Conservation (phyloP, 2,329 filamentous ascomycete species). For the Magnaporthiopsis rhizophila region DNA sequence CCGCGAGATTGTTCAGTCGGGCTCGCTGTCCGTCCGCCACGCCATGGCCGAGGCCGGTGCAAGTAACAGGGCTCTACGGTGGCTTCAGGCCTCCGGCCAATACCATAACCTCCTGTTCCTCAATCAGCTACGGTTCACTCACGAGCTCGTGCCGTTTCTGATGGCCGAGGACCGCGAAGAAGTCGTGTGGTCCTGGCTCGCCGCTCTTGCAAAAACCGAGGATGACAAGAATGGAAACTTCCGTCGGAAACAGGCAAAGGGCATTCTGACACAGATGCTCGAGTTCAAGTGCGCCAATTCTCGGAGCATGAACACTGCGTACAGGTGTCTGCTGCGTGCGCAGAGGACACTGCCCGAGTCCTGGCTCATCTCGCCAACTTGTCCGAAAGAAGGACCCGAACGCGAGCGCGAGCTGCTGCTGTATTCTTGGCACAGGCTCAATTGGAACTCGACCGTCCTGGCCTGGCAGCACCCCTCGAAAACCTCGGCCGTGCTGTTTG, state of each 20-base stretch:
- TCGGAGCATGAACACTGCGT: conserved; percentile 41
- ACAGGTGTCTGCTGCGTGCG: conserved; percentile 38
- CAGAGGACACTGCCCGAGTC: conserved; percentile 20
- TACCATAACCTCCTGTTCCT: conserved; percentile 40
- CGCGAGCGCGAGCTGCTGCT: conserved; percentile 29
- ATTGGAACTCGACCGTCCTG: conserved; percentile 44
- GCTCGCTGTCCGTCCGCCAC: conserved; percentile 22
- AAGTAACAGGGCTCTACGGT: conserved; percentile 40
- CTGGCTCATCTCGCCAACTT: background rate
- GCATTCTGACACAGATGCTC: conserved; percentile 31
- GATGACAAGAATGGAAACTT: conserved; percentile 10
- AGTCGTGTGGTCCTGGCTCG: conserved; percentile 45
- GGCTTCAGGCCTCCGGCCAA: conserved; percentile 43
- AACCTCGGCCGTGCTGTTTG: conserved; percentile 41
- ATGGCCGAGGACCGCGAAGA: conserved; percentile 44
- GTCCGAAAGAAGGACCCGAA: conserved; percentile 10
- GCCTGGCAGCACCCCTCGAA: conserved; percentile 32
- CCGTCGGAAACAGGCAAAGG: conserved; percentile 13
- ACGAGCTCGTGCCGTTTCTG: conserved; percentile 38
- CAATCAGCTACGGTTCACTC: conserved; percentile 28
- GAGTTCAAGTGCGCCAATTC: conserved; percentile 25
- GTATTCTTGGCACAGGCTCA: conserved; percentile 37
- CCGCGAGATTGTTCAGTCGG: conserved; percentile 29
- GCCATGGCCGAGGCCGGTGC: conserved; percentile 34
- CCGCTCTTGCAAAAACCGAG: background rate